phyloP scores from a whole-genome alignment of 371 early-diverging fungal species.

The Dichotomocladium elegans region DNA sequence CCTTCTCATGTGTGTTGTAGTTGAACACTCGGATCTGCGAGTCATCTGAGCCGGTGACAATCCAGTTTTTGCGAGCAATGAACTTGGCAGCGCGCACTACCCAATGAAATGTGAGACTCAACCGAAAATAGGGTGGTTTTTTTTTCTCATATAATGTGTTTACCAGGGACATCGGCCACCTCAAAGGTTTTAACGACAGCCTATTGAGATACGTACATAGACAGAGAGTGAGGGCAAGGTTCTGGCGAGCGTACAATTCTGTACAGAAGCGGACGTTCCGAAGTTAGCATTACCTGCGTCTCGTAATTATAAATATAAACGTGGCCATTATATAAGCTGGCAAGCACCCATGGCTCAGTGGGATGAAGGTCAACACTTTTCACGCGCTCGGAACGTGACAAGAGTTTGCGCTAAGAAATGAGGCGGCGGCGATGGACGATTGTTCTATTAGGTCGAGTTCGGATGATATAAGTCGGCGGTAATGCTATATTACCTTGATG shows the following conservation, averaged over 20 bases:
- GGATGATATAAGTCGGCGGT: too few species aligned
- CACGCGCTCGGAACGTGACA: slow-evolving; percentile 93
- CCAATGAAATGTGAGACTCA: background rate
- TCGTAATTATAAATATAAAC: slow-evolving; percentile 99
- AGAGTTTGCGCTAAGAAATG: slow-evolving; percentile 57
- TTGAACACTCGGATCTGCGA: slow-evolving; percentile 98
- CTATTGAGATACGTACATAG: background rate
- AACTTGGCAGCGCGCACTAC: slow-evolving; percentile 93
- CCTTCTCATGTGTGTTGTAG: slow-evolving; percentile 98
- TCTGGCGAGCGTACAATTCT: too few species aligned
- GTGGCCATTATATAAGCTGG: slow-evolving; percentile 95
- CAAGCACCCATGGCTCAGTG: slow-evolving; percentile 98
- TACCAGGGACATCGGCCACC: too few species aligned
- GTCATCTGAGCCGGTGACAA: slow-evolving; percentile 97
- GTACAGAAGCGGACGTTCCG: too few species aligned
- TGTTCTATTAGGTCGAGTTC: background rate
- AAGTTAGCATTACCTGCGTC: slow-evolving; percentile 71
- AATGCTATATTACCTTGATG: slow-evolving; percentile 57
- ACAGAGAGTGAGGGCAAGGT: too few species aligned
- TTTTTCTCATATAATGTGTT: slow-evolving; percentile 96
- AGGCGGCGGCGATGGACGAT: background rate
- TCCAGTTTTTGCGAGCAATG: slow-evolving; percentile 95
- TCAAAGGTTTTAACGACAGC: too few species aligned
- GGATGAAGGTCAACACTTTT: slow-evolving; percentile 99
- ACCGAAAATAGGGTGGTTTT: too few species aligned